Base-by-base conservation (phyloP, 257 asterid species). In the Striga asiatica region DNA sequence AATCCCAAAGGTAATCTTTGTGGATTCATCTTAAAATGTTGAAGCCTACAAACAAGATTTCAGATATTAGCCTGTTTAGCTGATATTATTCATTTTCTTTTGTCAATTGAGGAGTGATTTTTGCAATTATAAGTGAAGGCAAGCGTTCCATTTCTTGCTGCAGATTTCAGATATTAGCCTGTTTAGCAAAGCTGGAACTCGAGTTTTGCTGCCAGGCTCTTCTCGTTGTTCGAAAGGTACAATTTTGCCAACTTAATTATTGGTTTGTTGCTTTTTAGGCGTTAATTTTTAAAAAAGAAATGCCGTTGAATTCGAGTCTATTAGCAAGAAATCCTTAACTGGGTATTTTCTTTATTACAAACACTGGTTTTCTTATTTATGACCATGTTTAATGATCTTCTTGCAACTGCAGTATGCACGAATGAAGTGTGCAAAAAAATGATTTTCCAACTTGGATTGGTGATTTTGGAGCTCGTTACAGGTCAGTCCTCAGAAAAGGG, bases 401-500 rank as follows among this genome's bases (percentile, higher is more conserved):
- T 60, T 18, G n/a, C n/a, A 32, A 14, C 47, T 49, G 66, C 82
- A 79, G 92, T 71, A 63, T 71, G 81, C 23, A 57, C 71, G 4
- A 74, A 52, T 5, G 77, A 76, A 24, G 79, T 61, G 9, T 68
- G 86, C 83, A 79, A 74, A 55, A 60, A 59, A 63, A 61, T 80
- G 18, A 64, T 91, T 47, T 87, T 81, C 76, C 92, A 86, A 54
- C 95, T 87, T 5, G 98, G 98, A 2, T 50, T 91, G 74, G 74
- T 91, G 66, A 75, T 87, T 61, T 73, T 87, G 12, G 98, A 87
- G 84, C 86, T 91, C 32, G 60, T 91, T 51, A 91, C 98, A 0
- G 96, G 98, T 42, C 98, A 84, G 61, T 83, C 92, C 0, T 75
- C 96, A 0, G 92, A 79, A 11, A 62, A 57, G n/a, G 96, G 92